Conservation (phyloP, 331 rosid genomes). For the Stylosanthes scabra region DNA sequence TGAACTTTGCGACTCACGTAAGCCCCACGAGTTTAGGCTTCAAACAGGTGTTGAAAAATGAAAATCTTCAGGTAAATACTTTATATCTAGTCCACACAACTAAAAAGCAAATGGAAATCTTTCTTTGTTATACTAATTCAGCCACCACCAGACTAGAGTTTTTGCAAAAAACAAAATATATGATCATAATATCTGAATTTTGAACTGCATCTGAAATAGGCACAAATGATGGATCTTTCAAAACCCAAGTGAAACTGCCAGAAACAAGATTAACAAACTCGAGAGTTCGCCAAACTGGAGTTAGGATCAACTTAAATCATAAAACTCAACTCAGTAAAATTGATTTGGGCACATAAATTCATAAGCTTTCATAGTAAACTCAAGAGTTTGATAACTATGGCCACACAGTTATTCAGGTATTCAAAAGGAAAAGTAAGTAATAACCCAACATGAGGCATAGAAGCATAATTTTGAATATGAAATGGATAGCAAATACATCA, state of each 20-base stretch:
- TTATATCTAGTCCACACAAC: neutral
- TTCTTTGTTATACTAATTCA: neutral
- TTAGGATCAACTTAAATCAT: too few species aligned
- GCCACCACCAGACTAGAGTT: neutral
- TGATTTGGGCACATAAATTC: too few species aligned
- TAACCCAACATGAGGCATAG: conserved; percentile 46
- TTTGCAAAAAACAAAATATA: neutral
- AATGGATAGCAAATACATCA: neutral
- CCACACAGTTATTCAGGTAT: neutral
- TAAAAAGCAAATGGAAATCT: neutral
- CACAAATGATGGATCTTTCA: neutral
- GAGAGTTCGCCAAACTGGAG: too few species aligned
- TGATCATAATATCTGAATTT: neutral
- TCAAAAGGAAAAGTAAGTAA: conserved; percentile 40
- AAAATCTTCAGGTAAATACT: neutral
- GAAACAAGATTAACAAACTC: too few species aligned
- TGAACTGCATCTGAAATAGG: neutral
- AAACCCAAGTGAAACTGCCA: too few species aligned
- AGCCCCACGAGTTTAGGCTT: too few species aligned
- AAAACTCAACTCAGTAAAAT: too few species aligned
- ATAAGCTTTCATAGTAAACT: neutral
- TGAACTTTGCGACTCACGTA: too few species aligned
- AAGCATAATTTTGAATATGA: neutral
- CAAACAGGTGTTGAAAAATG: neutral
- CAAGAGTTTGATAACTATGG: neutral